These are phyloP conservation scores for Leptomonas pyrrhocoris DNA, from an alignment of 208 protist genomes.

Conservation along the genomic window DNA sequence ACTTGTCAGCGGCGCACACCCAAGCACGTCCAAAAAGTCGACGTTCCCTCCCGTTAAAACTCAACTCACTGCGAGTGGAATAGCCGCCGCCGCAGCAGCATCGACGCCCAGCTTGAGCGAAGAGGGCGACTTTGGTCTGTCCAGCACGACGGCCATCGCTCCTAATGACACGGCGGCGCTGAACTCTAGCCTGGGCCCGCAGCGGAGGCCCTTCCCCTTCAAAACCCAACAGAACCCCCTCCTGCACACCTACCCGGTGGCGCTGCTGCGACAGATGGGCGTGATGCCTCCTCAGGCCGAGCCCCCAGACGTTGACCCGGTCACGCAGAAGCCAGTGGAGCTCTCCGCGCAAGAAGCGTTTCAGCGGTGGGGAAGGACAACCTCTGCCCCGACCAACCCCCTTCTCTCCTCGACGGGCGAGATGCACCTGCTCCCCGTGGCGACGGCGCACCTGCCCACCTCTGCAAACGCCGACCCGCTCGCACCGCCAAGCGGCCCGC, in stretches of 20 bases:
- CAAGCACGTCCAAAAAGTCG: constrained; percentile 5
- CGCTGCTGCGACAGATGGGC: constrained; percentile 44
- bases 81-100: not conserved
- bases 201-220: constrained; percentile 8
- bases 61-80: not conserved
- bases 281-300: constrained; percentile 35
- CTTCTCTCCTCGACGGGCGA: not conserved
- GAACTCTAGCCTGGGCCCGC: constrained; percentile 14
- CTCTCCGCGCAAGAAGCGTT: constrained; percentile 44
- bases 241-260: constrained; percentile 42
- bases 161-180: not conserved
- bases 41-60: not conserved
- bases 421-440: not conserved
- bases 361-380: constrained; percentile 11
- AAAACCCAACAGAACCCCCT: constrained; percentile 36
- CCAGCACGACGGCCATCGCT: not conserved
- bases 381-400: not conserved
- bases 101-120: not conserved
- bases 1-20: constrained; percentile 12
- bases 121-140: not conserved
- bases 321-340: constrained; percentile 20
- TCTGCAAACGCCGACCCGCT: not conserved
- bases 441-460: not conserved
- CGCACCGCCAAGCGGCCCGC: not conserved
- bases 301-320: constrained; percentile 29